Evolutionary conservation across 441 rosid species (phyloP), one percentile per base, ranked within the genome.

Genomic region (Heliophila coronopifolia): DNA sequence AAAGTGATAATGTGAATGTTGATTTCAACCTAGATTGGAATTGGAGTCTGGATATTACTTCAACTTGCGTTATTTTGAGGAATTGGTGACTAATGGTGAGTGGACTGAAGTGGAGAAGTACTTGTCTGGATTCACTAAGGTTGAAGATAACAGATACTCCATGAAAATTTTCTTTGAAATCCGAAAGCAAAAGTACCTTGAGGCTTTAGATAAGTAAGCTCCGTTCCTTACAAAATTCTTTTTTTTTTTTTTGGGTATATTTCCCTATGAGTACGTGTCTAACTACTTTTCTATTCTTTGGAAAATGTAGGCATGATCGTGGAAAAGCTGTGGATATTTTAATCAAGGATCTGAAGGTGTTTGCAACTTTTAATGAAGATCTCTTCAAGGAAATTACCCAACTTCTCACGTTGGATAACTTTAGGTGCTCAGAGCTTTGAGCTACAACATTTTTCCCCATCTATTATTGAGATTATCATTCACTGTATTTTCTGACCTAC

Each of bases 81-180:
- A 87, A 36, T 63, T 63, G 61, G 77, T 79, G 20, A 71, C 81
- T 38, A 82, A 76, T 56, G 96, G 91, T 24, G 96, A 87, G 61
- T 87, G 94, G 96, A 91, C 84, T 25, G 88, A 87, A 58, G 84
- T 87, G 0, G 96, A 87, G 77, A 85, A 85, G 66, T 87, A 87
- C 43, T 54, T 87, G 4, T 76, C 90, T 47, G 91, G 96, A 11
- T 87, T 79, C 66, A 87, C 96, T 4, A 87, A 84, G 67, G 83
- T 81, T 15, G 96, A 84, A 59, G 96, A 87, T 43, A 87, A 87
- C 54, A 63, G 86, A 66, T 84, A 87, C 71, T 87, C 96, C 6
- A 83, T 79, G 88, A 86, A 83, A 50, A 83, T 86, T 27, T 86
- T 83, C 54, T 86, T 86, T 24, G 90, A 83, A 77, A 86, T 87